Evolutionary conservation across 2,329 filamentous ascomycete genomes (phyloP).

Genomic region (Diaporthe australafricana): DNA sequence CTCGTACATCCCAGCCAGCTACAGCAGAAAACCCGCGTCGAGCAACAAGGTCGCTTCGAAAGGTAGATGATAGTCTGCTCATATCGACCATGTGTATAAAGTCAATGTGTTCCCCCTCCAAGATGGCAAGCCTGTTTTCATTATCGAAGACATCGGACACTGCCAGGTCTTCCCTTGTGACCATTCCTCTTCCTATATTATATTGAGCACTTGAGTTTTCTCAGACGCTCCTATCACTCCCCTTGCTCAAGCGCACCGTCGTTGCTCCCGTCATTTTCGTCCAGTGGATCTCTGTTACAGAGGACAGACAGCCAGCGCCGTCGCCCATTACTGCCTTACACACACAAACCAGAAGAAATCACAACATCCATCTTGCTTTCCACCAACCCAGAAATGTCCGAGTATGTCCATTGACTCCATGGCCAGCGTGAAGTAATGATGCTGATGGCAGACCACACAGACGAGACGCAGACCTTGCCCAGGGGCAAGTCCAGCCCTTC

Average conservation of each 20-base stretch:
- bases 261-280: background rate
- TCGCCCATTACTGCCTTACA: too few relatives aligned
- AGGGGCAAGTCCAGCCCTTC: background rate
- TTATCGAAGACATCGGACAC: background rate
- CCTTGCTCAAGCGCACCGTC: background rate
- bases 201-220: background rate
- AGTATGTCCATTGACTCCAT: rapidly evolving
- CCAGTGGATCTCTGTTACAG: background rate
- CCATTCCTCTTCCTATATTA: background rate
- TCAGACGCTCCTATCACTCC: background rate
- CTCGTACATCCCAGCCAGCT: too few relatives aligned
- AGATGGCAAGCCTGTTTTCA: too few relatives aligned
- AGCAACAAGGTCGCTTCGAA: too few relatives aligned
- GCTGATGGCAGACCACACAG: background rate
- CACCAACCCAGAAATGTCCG: background rate
- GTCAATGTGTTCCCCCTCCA: too few relatives aligned
- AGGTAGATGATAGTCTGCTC: too few relatives aligned
- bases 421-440: background rate
- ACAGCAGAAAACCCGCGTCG: too few relatives aligned
- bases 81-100: too few relatives aligned
- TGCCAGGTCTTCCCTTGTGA: background rate
- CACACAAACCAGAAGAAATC: background rate
- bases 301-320: background rate
- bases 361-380: too few relatives aligned
- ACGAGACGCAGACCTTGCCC: background rate